Evolutionary conservation across 2,329 filamentous ascomycete species (phyloP).

Genomic region (Fusarium nanum): DNA sequence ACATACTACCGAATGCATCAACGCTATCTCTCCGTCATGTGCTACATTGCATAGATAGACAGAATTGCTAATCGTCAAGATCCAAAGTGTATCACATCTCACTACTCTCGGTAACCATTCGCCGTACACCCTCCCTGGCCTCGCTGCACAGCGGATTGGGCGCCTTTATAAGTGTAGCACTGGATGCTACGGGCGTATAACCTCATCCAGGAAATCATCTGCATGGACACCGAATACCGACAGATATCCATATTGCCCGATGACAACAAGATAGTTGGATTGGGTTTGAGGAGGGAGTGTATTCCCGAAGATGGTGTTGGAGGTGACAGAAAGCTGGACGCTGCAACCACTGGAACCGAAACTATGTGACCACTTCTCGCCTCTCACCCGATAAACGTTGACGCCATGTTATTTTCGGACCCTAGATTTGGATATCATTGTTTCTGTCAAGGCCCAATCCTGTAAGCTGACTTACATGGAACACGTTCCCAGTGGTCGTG

Average conservation of each 20-base stretch:
- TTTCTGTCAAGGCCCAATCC: neutral
- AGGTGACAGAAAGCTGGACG: neutral
- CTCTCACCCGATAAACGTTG: neutral
- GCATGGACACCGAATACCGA: constrained; percentile 30
- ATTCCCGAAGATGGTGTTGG: neutral
- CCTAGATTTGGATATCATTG: neutral
- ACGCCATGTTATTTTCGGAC: neutral
- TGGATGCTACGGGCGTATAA: neutral
- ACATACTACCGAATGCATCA: neutral
- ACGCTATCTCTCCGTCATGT: neutral
- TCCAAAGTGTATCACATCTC: neutral
- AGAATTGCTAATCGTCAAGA: neutral
- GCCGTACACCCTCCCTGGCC: constrained; percentile 20
- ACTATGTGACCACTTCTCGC: neutral
- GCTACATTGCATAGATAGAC: neutral
- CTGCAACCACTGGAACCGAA: neutral
- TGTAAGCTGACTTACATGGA: constrained; percentile 18
- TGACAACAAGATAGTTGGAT: neutral
- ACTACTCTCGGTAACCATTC: constrained; percentile 12
- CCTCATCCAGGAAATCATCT: constrained; percentile 23
- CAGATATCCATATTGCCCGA: constrained; percentile 23
- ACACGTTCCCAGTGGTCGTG: neutral
- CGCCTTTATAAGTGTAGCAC: constrained; percentile 3
- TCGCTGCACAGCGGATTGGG: constrained; percentile 25
- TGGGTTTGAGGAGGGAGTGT: neutral